Base-by-base conservation (phyloP, 2,329 filamentous ascomycete genomes). In the Trichothecium sympodiale region DNA sequence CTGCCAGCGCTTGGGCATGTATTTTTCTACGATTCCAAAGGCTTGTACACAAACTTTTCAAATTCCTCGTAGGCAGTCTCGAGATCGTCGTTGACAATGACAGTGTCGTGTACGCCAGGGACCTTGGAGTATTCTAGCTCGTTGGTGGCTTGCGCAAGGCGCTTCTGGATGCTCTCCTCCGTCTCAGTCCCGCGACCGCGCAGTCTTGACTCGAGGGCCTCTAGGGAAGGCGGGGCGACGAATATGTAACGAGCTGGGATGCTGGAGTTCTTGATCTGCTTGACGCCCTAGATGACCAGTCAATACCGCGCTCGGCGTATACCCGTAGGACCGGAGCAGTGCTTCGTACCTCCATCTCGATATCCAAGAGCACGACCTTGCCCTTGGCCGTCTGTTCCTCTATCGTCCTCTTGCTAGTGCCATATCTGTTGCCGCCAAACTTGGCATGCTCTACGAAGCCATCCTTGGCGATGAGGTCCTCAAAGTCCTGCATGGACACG, bases 361-460 rank as follows among this genome's bases (percentile, higher is more conserved):
- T 96, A 57, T 96, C 89, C 46, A 95, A 65, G 33, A 95, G 77
- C 42, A 88, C 89, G 29, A 87, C 75, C 50, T 70, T 71, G 14
- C 78, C 80, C 61, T 79, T 75, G 41, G 74, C 71, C 3, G 72
- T 72, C 55, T 88, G 78, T 50, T 84, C 76, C 57, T 80, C 72
- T 43, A 94, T 85, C 18, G 85, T 85, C 58, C 71, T 68, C 52
- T 85, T 78, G 54, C 77, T 84, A 5, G 87, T 94, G 38, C 88
- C 88, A 61, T 95, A 95, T 52, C 76, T 66, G 62, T 95, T 94
- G 37, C 77, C 79, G 29, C 86, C 79, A 56, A 94, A 95, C 55
- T 81, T 66, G 37, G 88, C 88, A 64, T 83, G 62, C 68, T 95
- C 88, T 42, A 94, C 80, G 59, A 95, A 94, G 9, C 78, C 82